Base-by-base conservation (phyloP, 2,329 filamentous ascomycete genomes). In the Delphinella strobiligena region DNA sequence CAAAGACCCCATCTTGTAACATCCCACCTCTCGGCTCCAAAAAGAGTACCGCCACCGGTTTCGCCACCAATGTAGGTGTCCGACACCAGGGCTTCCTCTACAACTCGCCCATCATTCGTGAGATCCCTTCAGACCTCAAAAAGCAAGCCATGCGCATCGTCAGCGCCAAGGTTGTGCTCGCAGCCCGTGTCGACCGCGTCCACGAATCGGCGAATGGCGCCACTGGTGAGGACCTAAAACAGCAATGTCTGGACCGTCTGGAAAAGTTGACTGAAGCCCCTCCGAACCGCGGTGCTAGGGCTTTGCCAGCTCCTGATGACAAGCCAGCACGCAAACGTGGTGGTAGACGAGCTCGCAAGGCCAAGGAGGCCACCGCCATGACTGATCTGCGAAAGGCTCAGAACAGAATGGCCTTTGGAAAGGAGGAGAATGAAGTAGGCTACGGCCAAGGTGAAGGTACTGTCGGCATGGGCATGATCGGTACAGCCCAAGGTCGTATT, bases 311-410 rank as follows among this genome's bases (percentile, higher is more conserved):
- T 0, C 91, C 91, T 0, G 91, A 96, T 55, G 91, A 98, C 61
- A 98, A 96, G 60, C 91, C 87, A 1, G 79, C 84, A 1, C 74
- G 88, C 24, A 98, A 98, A 61, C 82, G 91, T 48, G 91, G 91
- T 60, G 91, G 91, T 37, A 72, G 89, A 40, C 73, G 87, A 48
- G 91, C 88, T 10, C 72, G 91, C 42, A 94, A 94, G 61, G 89
- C 89, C 44, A 98, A 98, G 71, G 91, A 94, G 61, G 88, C 89
- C 3, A 85, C 85, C 5, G 89, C 91, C 44, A 93, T 95, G 86
- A 98, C 91, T 0, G 91, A 98, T 40, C 68, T 98, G 19, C 80
- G 88, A 48, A 95, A 96, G 61, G 87, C 87, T 4, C 91, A 96
- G 62, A 98, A 98, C 64, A 77, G 91, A 39, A 81, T 98, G 75